Evolutionary conservation across 768 basidiomycete genomes (phyloP).

Genomic region (Saitozyma podzolica): DNA sequence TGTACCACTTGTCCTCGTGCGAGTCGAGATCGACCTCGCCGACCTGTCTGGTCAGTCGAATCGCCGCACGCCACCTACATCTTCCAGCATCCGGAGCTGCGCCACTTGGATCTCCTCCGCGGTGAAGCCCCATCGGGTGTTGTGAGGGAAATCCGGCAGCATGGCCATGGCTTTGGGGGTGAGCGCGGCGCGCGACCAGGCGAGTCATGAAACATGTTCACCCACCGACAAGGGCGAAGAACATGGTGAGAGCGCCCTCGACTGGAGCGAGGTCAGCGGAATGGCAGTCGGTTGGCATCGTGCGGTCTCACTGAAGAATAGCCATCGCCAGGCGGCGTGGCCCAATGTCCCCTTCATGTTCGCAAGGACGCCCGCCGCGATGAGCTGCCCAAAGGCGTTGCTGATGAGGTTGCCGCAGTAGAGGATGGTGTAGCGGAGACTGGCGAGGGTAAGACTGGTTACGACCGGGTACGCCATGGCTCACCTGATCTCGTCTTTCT

Average conservation of each 20-base stretch:
- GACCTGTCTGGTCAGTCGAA: background rate
- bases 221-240: constrained; percentile 69
- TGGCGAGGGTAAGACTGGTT: constrained; percentile 54
- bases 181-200: too few relatives aligned
- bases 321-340: constrained; percentile 64
- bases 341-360: constrained; percentile 68
- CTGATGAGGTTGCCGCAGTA: constrained; percentile 69
- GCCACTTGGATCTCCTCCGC: too few relatives aligned
- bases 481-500: constrained; percentile 64
- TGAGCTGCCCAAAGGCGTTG: constrained; percentile 67
- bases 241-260: constrained; percentile 68
- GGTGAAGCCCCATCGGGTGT: too few relatives aligned
- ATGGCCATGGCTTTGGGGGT: too few relatives aligned
- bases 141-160: too few relatives aligned
- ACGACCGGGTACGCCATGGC: background rate
- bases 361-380: constrained; percentile 69
- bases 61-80: background rate
- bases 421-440: constrained; percentile 58
- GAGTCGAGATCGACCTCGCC: constrained; percentile 21
- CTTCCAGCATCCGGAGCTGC: too few relatives aligned
- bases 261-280: constrained; percentile 51
- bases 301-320: constrained; percentile 11
- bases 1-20: constrained; percentile 27
- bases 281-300: background rate
- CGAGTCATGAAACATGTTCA: background rate